Evolutionary conservation across 164 flowering plant genomes (phyloP), one percentile per base, ranked within the genome.

Genomic region (Tetrastigma voinierianum): DNA sequence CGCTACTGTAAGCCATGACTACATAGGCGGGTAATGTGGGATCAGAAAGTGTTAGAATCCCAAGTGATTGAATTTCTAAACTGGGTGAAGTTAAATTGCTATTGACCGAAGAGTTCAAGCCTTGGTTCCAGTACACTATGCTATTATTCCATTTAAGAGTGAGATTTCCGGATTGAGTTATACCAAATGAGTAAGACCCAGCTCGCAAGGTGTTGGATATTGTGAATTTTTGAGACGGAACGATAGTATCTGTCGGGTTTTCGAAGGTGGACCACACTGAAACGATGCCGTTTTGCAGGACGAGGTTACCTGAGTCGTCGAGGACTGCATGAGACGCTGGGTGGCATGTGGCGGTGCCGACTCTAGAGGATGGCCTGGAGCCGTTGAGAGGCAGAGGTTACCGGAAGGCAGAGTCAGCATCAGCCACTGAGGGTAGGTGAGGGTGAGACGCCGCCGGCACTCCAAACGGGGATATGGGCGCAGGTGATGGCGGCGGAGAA

Each of bases 201-300:
- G 80, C 74, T 23, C 40, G 49, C 13, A 81, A 62, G 13, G 10
- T 49, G 62, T 20, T 68, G 1, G n/a, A 45, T 1, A 23, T 56
- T 8, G 78, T 68, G 62, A 81, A 81, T 51, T 56, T 76, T 65
- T 78, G 80, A 45, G 15, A 8, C 10, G 81, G 69, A 18, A 81
- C 7, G 18, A 81, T 58, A 4, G 80, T 78, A 55, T 81, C 84
- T 2, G 80, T 78, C 1, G 84, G 84, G 49, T 81, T 61, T 7
- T 70, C 52, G 65, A 81, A 81, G 47, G 75, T 69, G 49, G 77
- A 70, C 84, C 84, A 81, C 46, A 76, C 45, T 3, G 64, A 21
- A 15, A 45, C 25, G 14, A 60, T 58, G 13, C 67, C 62, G 46
- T 70, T 70, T 19, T 14, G 49, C 10, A 74, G 67, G 3, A 49